A percentile compares a stretch with the other conserved stretches of the same genome.
Conservation (phyloP, 345 rosid species). For the Aquilaria yunnanensis region DNA sequence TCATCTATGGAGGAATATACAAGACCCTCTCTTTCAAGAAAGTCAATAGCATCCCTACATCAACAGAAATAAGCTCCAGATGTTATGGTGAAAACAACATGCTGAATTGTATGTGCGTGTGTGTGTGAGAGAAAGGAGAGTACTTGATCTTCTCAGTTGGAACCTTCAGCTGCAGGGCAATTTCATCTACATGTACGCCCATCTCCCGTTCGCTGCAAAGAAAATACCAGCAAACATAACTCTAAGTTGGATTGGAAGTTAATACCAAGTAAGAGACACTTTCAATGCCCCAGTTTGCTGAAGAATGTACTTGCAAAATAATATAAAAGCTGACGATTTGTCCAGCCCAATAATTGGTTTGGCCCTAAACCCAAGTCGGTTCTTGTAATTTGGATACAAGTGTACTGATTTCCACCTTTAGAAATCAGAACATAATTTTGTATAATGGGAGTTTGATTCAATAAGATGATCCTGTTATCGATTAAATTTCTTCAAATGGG, state of each 20-base stretch:
- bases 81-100: background rate
- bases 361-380: background rate
- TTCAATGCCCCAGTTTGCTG: background rate
- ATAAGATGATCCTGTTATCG: no score
- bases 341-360: background rate
- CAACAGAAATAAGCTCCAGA: background rate
- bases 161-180: slow-evolving; percentile 64
- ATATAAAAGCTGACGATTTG: background rate
- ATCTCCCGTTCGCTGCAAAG: slow-evolving; percentile 61
- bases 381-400: background rate
- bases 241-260: background rate
- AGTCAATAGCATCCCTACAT: slow-evolving; percentile 57
- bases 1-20: slow-evolving; percentile 96
- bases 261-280: background rate
- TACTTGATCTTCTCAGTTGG: slow-evolving; percentile 80
- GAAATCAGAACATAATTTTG: background rate
- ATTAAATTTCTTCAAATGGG: no score
- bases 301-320: background rate
- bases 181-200: slow-evolving; percentile 77
- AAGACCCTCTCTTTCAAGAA: slow-evolving; percentile 85
- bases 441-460: no score
- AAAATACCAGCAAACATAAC: background rate
- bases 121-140: slow-evolving; percentile 3
- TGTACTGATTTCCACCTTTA: background rate
- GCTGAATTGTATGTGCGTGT: background rate